phyloP scores from a whole-genome alignment of 805 yeast genomes.

The Starmerella ratchasimensis region DNA sequence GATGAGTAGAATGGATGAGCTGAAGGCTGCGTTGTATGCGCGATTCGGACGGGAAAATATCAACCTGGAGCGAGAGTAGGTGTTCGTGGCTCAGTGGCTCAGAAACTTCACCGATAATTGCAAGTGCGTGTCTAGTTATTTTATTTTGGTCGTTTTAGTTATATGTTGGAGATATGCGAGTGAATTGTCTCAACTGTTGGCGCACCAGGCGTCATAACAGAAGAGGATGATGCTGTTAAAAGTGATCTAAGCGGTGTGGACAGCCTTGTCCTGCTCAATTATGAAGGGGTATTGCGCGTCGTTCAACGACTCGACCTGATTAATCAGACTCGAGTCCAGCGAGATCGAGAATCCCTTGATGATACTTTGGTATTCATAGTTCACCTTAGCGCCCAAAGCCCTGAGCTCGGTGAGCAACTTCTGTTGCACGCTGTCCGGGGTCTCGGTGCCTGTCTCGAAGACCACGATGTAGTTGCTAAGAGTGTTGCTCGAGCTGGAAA shows the following conservation, averaged over 20 bases:
- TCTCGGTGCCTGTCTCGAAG: constrained; percentile 23
- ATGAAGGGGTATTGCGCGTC: constrained; percentile 30
- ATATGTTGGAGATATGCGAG: too few species aligned
- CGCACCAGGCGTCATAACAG: too few species aligned
- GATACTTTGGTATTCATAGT: constrained; percentile 35
- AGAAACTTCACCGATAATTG: too few species aligned
- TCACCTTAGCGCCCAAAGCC: constrained; percentile 33
- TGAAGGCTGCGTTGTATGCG: constrained; percentile 67
- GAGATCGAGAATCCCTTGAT: constrained; percentile 36
- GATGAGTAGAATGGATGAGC: constrained; percentile 40
- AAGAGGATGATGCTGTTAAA: too few species aligned
- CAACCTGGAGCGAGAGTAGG: constrained; percentile 53
- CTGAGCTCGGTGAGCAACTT: constrained; percentile 27
- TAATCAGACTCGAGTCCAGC: constrained; percentile 27
- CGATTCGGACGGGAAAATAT: constrained; percentile 73
- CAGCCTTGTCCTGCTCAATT: constrained; percentile 34
- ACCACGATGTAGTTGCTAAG: constrained; percentile 21
- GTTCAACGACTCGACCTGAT: constrained; percentile 15
- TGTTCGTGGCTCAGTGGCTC: too few species aligned
- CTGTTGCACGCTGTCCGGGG: constrained; percentile 25
- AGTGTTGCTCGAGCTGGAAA: too few species aligned
- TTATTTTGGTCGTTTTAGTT: too few species aligned
- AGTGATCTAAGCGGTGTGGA: constrained; percentile 11
- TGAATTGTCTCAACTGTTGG: too few species aligned
- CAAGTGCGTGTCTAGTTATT: too few species aligned